phyloP scores from a whole-genome alignment of 192 early-diverging fungal species.

The Linnemannia zychae region DNA sequence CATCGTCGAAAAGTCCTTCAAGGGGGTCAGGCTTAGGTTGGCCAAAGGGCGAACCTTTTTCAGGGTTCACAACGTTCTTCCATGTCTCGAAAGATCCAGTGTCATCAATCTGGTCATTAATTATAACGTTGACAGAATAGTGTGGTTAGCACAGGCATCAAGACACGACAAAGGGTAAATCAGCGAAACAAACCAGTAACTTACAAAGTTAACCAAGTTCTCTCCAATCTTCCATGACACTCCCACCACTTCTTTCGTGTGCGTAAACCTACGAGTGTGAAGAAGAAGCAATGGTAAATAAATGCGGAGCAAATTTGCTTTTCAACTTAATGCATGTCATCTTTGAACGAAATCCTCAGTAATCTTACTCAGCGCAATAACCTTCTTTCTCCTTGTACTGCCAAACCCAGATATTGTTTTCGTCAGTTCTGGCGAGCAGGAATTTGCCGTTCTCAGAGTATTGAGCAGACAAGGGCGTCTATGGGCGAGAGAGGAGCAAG shows the following conservation, averaged over 20 bases:
- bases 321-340: neutral
- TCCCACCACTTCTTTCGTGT: neutral
- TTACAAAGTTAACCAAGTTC: neutral
- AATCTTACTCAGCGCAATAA: conserved; percentile 37
- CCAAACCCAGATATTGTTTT: conserved; percentile 75
- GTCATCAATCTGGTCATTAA: conserved; percentile 57
- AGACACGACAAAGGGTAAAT: neutral
- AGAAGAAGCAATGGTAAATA: neutral
- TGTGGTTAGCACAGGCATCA: neutral
- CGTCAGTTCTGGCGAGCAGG: conserved; percentile 62
- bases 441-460: conserved; percentile 80
- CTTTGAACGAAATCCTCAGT: too few species aligned
- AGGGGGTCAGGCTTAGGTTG: conserved; percentile 40
- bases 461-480: conserved; percentile 48
- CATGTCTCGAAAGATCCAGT: conserved; percentile 68
- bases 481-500: neutral
- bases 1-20: conserved; percentile 63
- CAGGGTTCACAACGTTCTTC: conserved; percentile 67
- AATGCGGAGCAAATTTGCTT: neutral
- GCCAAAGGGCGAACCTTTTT: conserved; percentile 56
- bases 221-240: neutral
- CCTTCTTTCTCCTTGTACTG: conserved; percentile 65
- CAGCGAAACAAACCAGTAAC: neutral
- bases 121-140: neutral
- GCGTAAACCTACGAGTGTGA: neutral